These are phyloP conservation scores for Camelina neglecta DNA, from an alignment of 345 rosid species.

Conservation along the genomic window DNA sequence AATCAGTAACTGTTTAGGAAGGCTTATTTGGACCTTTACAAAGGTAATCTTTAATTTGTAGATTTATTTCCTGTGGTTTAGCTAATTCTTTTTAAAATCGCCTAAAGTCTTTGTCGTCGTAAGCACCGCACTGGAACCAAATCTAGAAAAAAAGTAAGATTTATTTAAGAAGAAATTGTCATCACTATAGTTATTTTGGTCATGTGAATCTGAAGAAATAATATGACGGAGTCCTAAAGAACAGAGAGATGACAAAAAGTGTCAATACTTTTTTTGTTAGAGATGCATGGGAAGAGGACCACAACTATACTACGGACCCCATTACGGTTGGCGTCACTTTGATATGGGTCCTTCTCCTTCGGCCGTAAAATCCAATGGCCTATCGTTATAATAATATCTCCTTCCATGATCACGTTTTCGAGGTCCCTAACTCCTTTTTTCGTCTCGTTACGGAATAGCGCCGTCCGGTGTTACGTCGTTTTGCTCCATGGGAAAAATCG, in stretches of 20 bases:
- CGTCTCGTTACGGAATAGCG: conserved; percentile 29
- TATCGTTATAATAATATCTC: background rate
- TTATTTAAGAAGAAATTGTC: background rate
- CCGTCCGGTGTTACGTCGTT: conserved; percentile 45
- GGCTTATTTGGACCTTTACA: background rate
- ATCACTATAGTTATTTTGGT: background rate
- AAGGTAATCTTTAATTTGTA: too few relatives aligned
- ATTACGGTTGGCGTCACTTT: conserved; percentile 25
- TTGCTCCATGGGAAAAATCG: conserved; percentile 21
- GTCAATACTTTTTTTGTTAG: conserved; percentile 31
- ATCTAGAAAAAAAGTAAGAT: background rate
- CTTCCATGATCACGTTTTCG: conserved; percentile 27
- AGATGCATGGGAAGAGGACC: conserved; percentile 20
- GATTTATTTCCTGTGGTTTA: background rate
- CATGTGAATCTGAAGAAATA: conserved; percentile 34
- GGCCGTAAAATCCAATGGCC: conserved; percentile 30
- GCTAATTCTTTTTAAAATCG: background rate
- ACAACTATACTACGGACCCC: conserved; percentile 22
- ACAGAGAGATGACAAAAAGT: conserved; percentile 49
- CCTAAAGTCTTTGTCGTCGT: too few relatives aligned
- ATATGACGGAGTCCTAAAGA: conserved; percentile 14
- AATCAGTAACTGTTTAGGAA: background rate
- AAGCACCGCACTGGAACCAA: background rate
- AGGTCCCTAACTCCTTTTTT: conserved; percentile 39
- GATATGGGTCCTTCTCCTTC: background rate